A percentile compares a stretch with the other conserved stretches of the same genome.
Evolutionary conservation across 495 filamentous ascomycete species (phyloP).

Genomic region (Aspergillus panamensis): DNA sequence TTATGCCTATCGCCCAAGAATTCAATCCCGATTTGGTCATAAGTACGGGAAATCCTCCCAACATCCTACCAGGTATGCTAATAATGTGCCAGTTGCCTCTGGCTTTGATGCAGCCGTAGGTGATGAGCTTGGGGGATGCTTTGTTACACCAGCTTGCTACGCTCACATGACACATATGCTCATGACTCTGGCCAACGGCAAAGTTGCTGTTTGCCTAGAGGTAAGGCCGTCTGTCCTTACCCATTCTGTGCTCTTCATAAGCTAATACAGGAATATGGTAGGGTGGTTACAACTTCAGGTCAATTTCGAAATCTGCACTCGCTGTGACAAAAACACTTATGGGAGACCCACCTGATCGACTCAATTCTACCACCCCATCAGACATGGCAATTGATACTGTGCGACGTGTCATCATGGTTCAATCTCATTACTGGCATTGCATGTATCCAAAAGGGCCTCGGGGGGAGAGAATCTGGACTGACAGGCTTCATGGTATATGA

Average conservation of each 20-base stretch:
- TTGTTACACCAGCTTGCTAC: slow-evolving; percentile 85
- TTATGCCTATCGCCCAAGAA: slow-evolving; percentile 95
- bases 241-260: background rate
- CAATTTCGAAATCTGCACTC: slow-evolving; percentile 87
- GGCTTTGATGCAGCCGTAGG: slow-evolving; percentile 95
- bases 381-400: slow-evolving; percentile 46
- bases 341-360: slow-evolving; percentile 83
- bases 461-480: slow-evolving; percentile 32
- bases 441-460: slow-evolving; percentile 49
- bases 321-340: slow-evolving; percentile 90
- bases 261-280: slow-evolving; percentile 24
- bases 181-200: slow-evolving; percentile 90
- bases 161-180: slow-evolving; percentile 99
- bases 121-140: slow-evolving; percentile 87
- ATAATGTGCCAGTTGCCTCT: slow-evolving; percentile 63
- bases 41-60: slow-evolving; percentile 32
- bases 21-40: slow-evolving; percentile 95
- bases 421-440: slow-evolving; percentile 58
- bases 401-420: slow-evolving; percentile 50
- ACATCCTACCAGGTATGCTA: background rate
- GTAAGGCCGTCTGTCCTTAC: slow-evolving; percentile 29
- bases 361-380: slow-evolving; percentile 49
- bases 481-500: slow-evolving; percentile 53
- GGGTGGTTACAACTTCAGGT: slow-evolving; percentile 90
- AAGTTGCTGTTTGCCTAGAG: slow-evolving; percentile 87